Evolutionary conservation across 106 monocot species (phyloP), one percentile per base, ranked within the genome.

Genomic region (Dendrobium catenatum): DNA sequence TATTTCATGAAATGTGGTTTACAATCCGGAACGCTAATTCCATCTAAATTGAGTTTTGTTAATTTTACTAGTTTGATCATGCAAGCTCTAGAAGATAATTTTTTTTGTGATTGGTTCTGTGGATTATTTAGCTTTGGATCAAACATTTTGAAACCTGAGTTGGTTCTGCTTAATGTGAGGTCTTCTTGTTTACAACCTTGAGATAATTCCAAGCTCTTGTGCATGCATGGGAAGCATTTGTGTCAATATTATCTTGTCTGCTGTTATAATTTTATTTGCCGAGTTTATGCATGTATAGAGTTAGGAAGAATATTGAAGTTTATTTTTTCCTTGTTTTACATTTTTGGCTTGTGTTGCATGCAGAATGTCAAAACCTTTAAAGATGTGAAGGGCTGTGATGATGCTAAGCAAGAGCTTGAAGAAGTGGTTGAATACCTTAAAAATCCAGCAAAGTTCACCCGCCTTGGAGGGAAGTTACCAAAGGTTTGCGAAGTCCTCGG

Each of bases 351-450:
- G 74, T 29, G 55, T 59, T 78, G 33, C 76, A 6, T 85, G 47
- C 88, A 97, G 98, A 95, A 99, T 88, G 85, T 93, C 72, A 99
- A 93, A 80, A 99, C 98, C 76, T 99, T 99, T 79, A 99, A 99
- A 82, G 98, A 99, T 86, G 98, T 99, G 20, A 99, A 99, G 86
- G 98, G 98, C 22, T 99, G 95, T 81, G 98, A 99, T 90, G 98
- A 99, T 87, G 98, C 95, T 68, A 99, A 99, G 74, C 89, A 99
- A 89, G 98, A 99, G 83, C 95, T 99, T 67, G 95, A 95, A 80
- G 98, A 99, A 88, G 95, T 99, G 37, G 98, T 99, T 15, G 95
- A 99, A 80, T 99, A 99, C 82, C 93, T 99, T 31, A 99, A 87
- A 83, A 95, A 99, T 84, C 98, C 98, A 73, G 18, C 81, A 42